phyloP scores from a whole-genome alignment of 2,329 filamentous ascomycete species.

The Neonectria ditissima region DNA sequence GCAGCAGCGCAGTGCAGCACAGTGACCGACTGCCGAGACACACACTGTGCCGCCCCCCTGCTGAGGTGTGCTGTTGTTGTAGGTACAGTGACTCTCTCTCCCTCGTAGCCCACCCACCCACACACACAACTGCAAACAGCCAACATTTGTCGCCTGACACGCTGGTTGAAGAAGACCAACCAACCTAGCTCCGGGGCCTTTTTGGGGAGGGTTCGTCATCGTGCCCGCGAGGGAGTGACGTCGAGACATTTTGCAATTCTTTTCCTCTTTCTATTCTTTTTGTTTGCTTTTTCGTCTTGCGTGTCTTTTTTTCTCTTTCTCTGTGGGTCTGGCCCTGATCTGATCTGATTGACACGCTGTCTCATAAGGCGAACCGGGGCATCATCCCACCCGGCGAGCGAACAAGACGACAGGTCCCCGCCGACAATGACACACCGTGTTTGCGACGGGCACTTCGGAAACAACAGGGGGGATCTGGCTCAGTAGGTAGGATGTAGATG shows the following conservation, averaged over 20 bases:
- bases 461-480: neutral
- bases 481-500: neutral
- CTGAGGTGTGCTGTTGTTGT: neutral
- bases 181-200: neutral
- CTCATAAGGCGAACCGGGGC: neutral
- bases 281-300: neutral
- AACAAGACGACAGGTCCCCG: neutral
- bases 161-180: neutral
- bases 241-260: neutral
- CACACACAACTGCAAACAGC: neutral
- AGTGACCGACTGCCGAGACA: neutral
- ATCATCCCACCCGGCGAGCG: neutral
- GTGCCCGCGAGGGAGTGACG: constrained; percentile 1
- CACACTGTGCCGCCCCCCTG: neutral
- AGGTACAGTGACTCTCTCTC: neutral
- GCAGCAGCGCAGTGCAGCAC: neutral
- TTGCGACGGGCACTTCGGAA: neutral
- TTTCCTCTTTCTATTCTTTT: neutral
- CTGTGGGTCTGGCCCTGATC: neutral
- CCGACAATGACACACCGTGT: constrained; percentile 3
- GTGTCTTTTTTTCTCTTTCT: neutral
- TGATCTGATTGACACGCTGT: neutral
- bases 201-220: neutral
- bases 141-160: constrained; percentile 3
- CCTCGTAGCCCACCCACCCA: neutral